Conservation (phyloP, 139 green algal species). For the Spirogloea muscicola region DNA sequence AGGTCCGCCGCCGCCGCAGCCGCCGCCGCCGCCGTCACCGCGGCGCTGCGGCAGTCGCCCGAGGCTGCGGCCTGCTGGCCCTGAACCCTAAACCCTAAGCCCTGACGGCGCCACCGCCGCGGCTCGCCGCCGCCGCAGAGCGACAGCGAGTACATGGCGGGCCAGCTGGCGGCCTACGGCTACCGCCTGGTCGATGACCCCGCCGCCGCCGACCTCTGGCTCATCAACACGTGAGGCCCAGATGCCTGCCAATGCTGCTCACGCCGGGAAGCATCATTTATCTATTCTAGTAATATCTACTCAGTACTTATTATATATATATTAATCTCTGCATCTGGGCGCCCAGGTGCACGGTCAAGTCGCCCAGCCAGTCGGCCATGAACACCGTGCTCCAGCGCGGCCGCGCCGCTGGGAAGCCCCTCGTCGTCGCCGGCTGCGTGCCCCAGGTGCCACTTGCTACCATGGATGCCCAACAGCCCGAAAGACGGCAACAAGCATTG, state of each 20-base stretch:
- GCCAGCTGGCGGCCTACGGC: constrained; percentile 65
- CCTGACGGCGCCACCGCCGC: neutral
- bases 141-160: constrained; percentile 80
- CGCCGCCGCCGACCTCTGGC: constrained; percentile 69
- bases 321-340: neutral
- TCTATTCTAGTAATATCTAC: too few species aligned
- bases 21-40: neutral
- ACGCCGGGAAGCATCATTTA: too few species aligned
- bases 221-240: constrained; percentile 70
- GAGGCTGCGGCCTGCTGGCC: neutral
- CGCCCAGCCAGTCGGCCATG: constrained; percentile 72
- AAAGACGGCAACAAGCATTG: too few species aligned
- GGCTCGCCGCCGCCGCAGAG: constrained; percentile 32
- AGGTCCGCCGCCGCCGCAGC: neutral
- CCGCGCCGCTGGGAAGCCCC: constrained; percentile 49
- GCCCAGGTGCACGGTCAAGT: constrained; percentile 85
- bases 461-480: constrained; percentile 49
- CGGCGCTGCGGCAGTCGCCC: neutral
- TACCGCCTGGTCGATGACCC: constrained; percentile 61
- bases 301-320: too few species aligned
- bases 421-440: constrained; percentile 85
- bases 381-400: constrained; percentile 56
- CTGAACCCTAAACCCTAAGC: neutral
- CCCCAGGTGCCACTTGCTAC: too few species aligned
- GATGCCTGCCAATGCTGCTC: neutral